Evolutionary conservation across 495 filamentous ascomycete genomes (phyloP).

Genomic region (Podospora pseudoanserina): DNA sequence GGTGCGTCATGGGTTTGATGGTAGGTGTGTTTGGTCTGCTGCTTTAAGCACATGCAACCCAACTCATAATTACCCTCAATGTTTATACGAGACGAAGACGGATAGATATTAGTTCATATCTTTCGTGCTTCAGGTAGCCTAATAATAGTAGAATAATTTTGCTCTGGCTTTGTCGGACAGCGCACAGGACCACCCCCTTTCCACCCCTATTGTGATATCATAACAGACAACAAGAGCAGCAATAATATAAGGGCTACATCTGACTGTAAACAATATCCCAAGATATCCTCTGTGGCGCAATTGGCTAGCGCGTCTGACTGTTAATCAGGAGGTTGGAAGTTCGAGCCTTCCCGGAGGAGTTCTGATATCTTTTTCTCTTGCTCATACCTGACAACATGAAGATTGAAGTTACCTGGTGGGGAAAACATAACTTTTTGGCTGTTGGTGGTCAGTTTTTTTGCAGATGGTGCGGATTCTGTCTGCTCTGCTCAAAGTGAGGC

Average conservation of each 20-base stretch:
- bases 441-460: background rate
- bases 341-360: background rate
- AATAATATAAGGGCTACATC: background rate
- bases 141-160: background rate
- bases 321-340: background rate
- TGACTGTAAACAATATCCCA: background rate
- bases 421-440: background rate
- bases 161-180: background rate
- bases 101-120: background rate
- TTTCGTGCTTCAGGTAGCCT: background rate
- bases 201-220: background rate
- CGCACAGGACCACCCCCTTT: background rate
- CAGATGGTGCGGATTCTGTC: background rate
- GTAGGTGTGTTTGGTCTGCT: background rate
- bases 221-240: too few species aligned
- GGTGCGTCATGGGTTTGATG: background rate
- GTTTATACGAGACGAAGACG: background rate
- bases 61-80: background rate
- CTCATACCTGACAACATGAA: background rate
- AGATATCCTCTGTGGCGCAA: background rate
- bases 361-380: background rate
- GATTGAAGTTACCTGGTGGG: background rate
- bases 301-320: background rate
- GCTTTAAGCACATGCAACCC: background rate
- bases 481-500: background rate